Conservation (phyloP, 805 yeast genomes). For the Phaffomyces thermotolerans region DNA sequence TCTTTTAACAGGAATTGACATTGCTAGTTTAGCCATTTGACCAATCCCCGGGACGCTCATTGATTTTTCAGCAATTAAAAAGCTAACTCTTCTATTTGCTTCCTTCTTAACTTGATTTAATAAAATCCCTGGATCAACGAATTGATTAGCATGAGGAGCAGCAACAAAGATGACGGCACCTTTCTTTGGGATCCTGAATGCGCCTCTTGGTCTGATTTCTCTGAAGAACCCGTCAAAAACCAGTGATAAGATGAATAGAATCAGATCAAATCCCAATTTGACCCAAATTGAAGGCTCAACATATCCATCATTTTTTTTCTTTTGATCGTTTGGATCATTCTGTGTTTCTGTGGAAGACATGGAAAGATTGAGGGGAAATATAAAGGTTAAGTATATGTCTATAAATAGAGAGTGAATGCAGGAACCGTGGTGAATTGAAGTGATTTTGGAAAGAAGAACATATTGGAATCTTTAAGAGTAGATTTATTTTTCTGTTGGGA, state of each 20-base stretch:
- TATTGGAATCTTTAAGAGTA: no score
- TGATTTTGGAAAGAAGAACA: no score
- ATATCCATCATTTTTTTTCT: conserved; percentile 1
- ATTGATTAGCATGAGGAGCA: conserved; percentile 96
- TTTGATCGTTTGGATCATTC: background rate
- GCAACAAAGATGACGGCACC: conserved; percentile 92
- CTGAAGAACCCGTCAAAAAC: conserved; percentile 71
- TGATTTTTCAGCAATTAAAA: conserved; percentile 80
- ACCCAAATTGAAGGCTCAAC: conserved; percentile 28
- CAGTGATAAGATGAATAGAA: conserved; percentile 40
- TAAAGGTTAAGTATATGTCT: no score
- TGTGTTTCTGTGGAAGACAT: background rate
- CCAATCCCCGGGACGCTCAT: conserved; percentile 65
- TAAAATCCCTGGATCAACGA: conserved; percentile 71
- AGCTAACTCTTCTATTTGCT: conserved; percentile 63
- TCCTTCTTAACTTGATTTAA: conserved; percentile 72
- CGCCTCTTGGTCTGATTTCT: conserved; percentile 84
- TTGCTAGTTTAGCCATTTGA: conserved; percentile 61
- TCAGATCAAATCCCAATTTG: conserved; percentile 41
- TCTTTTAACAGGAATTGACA: conserved; percentile 85
- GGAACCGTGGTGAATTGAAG: no score
- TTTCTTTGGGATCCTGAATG: conserved; percentile 56
- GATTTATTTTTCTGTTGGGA: no score
- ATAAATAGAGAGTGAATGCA: no score
- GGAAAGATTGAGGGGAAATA: background rate